These are phyloP conservation scores for Epichloe bromicola DNA, from an alignment of 2,329 filamentous ascomycete species.

Conservation along the genomic window DNA sequence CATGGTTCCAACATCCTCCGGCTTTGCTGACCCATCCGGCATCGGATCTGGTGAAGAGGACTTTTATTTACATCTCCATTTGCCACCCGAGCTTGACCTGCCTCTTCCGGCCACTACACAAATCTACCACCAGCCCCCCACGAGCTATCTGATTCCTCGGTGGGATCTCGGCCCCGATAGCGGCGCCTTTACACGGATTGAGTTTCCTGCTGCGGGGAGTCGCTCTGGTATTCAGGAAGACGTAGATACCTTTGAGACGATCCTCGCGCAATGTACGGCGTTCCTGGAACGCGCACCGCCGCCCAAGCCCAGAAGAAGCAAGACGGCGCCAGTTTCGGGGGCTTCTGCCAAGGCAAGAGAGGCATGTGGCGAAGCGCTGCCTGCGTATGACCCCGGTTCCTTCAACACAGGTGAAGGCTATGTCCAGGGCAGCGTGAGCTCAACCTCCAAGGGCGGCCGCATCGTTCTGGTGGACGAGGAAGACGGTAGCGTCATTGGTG, in stretches of 20 bases:
- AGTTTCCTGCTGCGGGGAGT: constrained; percentile 66
- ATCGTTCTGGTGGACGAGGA: constrained; percentile 94
- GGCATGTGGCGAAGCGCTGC: constrained; percentile 32
- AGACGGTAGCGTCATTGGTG: constrained; percentile 87
- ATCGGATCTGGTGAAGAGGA: constrained; percentile 60
- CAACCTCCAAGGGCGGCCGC: constrained; percentile 47
- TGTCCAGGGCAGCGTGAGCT: constrained; percentile 47
- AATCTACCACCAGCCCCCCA: constrained; percentile 94
- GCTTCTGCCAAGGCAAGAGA: constrained; percentile 27
- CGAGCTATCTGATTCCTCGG: constrained; percentile 84
- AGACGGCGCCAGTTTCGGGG: constrained; percentile 11
- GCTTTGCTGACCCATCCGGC: constrained; percentile 44
- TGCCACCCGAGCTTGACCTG: constrained; percentile 87
- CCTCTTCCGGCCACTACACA: constrained; percentile 90
- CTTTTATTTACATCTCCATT: constrained; percentile 91
- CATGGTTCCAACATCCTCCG: constrained; percentile 86
- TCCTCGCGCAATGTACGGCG: constrained; percentile 91
- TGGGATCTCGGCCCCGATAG: constrained; percentile 86
- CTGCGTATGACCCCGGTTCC: constrained; percentile 66
- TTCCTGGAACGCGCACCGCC: constrained; percentile 77
- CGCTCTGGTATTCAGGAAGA: constrained; percentile 75
- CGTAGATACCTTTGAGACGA: constrained; percentile 92
- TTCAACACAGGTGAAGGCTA: constrained; percentile 75
- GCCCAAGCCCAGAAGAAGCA: constrained; percentile 27
- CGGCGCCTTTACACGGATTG: constrained; percentile 83